Percentiles rank a stretch among this genome's conserved stretches.
Evolutionary conservation across 2,329 filamentous ascomycete genomes (phyloP).

Genomic region (Fusarium avenaceum): DNA sequence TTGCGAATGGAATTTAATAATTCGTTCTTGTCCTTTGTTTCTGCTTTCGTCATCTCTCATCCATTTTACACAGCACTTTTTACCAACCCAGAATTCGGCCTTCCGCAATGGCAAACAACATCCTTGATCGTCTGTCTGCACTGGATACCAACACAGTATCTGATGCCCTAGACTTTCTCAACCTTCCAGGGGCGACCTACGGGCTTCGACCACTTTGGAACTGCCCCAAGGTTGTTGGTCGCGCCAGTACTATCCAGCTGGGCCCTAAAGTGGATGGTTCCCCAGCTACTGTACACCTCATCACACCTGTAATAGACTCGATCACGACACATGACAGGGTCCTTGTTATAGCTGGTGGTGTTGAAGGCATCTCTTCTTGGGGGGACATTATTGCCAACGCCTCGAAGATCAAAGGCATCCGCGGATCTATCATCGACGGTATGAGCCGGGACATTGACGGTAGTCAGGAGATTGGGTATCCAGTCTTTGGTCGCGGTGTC

Average conservation of each 20-base stretch:
- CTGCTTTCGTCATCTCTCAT: too few species aligned
- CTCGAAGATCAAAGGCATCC: background rate
- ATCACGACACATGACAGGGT: background rate
- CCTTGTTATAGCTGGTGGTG: background rate
- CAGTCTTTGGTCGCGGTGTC: background rate
- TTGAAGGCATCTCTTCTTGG: constrained; percentile 6
- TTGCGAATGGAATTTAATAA: too few species aligned
- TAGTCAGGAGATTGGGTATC: background rate
- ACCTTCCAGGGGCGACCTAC: background rate
- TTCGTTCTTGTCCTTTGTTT: too few species aligned
- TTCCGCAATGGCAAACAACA: background rate
- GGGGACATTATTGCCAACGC: constrained; percentile 3
- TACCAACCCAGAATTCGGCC: too few species aligned
- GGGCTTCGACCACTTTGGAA: constrained; percentile 1
- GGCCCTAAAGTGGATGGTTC: background rate
- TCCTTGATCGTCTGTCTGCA: background rate
- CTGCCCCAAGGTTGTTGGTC: background rate
- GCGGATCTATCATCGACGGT: background rate
- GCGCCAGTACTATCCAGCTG: background rate
- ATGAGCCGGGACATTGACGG: constrained; percentile 2
- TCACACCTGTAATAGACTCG: background rate
- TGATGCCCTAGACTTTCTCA: background rate
- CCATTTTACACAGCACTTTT: too few species aligned
- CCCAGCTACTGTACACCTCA: background rate
- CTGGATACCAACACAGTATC: constrained; percentile 1